Base-by-base conservation (phyloP, 2,329 filamentous ascomycete species). In the Fusarium incarnatum region DNA sequence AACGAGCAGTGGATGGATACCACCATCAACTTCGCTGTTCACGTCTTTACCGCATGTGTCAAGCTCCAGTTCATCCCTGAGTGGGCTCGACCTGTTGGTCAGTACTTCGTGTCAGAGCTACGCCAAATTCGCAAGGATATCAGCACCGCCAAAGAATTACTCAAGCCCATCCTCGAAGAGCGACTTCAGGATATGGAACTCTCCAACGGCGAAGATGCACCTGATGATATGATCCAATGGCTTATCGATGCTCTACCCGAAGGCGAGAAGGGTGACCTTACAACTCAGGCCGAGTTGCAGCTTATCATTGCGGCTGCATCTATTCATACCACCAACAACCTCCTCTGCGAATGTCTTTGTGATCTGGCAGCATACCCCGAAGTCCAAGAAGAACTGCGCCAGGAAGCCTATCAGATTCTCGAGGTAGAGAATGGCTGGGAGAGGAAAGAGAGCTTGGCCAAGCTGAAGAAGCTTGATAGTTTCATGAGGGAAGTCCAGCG, bases 1-100 rank as follows among this genome's bases (percentile, higher is more conserved):
- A 78, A 84, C 42, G 83, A 87, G 68, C 79, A 83, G 60, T 89
- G 87, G 87, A 83, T 88, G 79, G 78, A 84, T 49, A 83, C 83
- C 22, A 82, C 81, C 76, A 80, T 86, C 76, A 81, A 85, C 75
- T 87, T 84, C 72, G 83, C 84, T 52, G 76, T 84, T 23, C 81
- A 85, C 64, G 80, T 84, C 64, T 83, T 88, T 74, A 76, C 83
- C 71, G 80, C 83, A 48, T 78, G 84, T 49, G 74, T 85, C 58
- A 81, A 85, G 70, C 79, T 90, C 41, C 84, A 86, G 64, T 81
- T 86, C 70, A 85, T 86, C 60, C 84, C 84, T 3, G 79, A 80
- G 13, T 86, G 84, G 83, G 77, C 83, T 64, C 82, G 84, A 3
- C 84, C 84, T 2, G 47, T 81, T 3, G 83, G 79, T 1, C 83